Percentiles rank a stretch among this genome's conserved stretches.
Evolutionary conservation across 176 grass and related monocot species (phyloP).

Genomic region (Aechmea fasciata): DNA sequence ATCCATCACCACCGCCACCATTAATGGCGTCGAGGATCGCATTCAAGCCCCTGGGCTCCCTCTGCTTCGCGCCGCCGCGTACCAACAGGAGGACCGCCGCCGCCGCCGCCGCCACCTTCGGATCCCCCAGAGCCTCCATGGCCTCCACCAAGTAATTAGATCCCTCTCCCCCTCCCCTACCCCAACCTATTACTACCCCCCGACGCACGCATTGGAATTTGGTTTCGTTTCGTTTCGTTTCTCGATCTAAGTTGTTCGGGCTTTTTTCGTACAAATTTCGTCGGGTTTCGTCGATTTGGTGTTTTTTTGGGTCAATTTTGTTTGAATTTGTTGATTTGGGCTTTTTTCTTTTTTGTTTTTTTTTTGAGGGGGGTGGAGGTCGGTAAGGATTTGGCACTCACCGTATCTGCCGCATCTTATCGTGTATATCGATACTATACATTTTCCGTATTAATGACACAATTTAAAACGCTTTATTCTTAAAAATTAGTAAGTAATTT

Average conservation of each 20-base stretch:
- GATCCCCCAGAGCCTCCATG: slow-evolving; percentile 23
- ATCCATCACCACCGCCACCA: too few relatives aligned
- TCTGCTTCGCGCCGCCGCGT: slow-evolving; percentile 17
- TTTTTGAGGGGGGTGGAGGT: background rate
- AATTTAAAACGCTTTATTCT: too few relatives aligned
- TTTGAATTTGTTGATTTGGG: background rate
- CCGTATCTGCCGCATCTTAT: too few relatives aligned
- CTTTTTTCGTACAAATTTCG: background rate
- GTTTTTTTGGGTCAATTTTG: background rate
- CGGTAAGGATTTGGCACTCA: too few relatives aligned
- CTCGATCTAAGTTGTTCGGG: background rate
- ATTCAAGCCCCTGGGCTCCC: slow-evolving; percentile 23
- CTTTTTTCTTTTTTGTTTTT: background rate
- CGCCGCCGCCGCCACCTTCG: background rate
- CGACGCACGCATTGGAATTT: background rate
- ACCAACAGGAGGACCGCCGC: slow-evolving; percentile 9
- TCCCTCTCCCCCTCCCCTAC: background rate
- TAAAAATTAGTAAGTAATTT: too few relatives aligned
- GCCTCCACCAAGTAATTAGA: slow-evolving; percentile 29
- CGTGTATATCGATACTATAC: too few relatives aligned
- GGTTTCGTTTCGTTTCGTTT: background rate
- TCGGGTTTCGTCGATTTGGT: background rate
- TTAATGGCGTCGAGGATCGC: slow-evolving; percentile 26
- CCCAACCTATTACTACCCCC: background rate
- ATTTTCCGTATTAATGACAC: too few relatives aligned